Base-by-base conservation (phyloP, 1,284 basidiomycete species). In the Puccinia coronata region DNA sequence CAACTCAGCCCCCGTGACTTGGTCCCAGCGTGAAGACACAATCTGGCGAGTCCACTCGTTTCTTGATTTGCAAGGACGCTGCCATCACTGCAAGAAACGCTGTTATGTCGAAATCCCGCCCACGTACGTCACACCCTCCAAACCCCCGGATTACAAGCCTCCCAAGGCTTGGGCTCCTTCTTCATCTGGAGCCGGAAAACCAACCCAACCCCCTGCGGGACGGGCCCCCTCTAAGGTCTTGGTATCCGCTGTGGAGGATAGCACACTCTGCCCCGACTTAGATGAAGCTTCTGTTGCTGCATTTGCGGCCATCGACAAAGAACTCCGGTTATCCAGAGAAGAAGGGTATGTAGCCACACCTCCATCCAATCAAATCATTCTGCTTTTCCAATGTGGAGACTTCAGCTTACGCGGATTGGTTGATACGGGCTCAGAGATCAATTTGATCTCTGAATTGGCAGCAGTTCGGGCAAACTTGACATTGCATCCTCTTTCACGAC, bases 381-480 rank as follows among this genome's bases (percentile, higher is more conserved):
- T 67, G 43, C 14, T 43, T n/a, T 23, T 67, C 2, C 39, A 39
- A 1, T n/a, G 25, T 67, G 18, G 34, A 6, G 55, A 28, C 8
- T 28, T 8, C 6, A 16, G 34, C 70, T 53, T 72, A 51, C 51
- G 51, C 6, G 70, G 70, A 12, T 18, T 72, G 9, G 49, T 51
- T 51, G 18, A 51, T 51, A 51, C 49, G 4, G 49, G 49, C 9
- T 51, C 49, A 14, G 31, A 71, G 5, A 2, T 71, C 25, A 53
- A 71, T 39, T 28, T 71, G 25, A 71, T 71, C 16, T 31, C 69
- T 39, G 23, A 39, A n/a, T n/a, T n/a, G n/a, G n/a, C 23, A n/a
- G 39, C 23, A 8, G 34, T 9, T 31, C 28, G 34, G 6, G 34
- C 1, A 8, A 3, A 39, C 3, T n/a, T n/a, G 18, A 39, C 61